Conservation (phyloP, 2,329 filamentous ascomycete species). For the Ophiostoma australiae region DNA sequence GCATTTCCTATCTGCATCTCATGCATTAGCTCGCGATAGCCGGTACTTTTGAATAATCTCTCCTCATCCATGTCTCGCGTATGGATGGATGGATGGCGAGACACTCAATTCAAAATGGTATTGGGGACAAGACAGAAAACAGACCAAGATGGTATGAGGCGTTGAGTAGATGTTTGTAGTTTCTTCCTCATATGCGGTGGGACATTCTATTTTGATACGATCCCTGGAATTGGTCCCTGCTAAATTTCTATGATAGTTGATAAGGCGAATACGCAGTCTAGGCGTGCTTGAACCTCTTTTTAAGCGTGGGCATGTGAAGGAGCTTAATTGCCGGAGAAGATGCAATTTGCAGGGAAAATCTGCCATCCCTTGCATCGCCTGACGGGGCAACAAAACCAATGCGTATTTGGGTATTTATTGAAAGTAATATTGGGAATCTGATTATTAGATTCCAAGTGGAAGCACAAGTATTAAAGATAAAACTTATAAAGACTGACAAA, state of each 20-base stretch:
- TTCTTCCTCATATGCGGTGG: not conserved
- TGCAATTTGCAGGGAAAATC: conserved; percentile 3
- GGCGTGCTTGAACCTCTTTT: not conserved
- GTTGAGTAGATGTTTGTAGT: not conserved
- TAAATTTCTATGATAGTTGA: not conserved
- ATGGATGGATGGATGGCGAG: not conserved
- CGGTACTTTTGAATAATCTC: conserved; percentile 10
- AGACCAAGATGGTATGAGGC: not conserved
- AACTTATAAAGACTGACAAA: not conserved
- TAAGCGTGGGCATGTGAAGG: not conserved
- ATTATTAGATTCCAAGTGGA: not conserved
- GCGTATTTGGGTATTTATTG: not conserved
- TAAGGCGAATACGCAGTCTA: not conserved
- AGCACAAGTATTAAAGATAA: not conserved
- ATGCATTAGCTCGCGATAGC: not conserved
- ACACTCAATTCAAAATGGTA: not conserved
- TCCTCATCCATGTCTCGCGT: not conserved
- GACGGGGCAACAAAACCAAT: not conserved
- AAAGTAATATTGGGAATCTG: not conserved
- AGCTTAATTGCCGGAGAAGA: not conserved
- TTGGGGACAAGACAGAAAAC: not conserved
- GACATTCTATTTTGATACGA: not conserved
- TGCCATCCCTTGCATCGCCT: not conserved
- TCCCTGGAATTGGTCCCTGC: not conserved
- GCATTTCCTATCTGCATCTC: conserved; percentile 15